Base-by-base conservation (phyloP, 768 basidiomycete species). In the Tylopilus subfusipes region DNA sequence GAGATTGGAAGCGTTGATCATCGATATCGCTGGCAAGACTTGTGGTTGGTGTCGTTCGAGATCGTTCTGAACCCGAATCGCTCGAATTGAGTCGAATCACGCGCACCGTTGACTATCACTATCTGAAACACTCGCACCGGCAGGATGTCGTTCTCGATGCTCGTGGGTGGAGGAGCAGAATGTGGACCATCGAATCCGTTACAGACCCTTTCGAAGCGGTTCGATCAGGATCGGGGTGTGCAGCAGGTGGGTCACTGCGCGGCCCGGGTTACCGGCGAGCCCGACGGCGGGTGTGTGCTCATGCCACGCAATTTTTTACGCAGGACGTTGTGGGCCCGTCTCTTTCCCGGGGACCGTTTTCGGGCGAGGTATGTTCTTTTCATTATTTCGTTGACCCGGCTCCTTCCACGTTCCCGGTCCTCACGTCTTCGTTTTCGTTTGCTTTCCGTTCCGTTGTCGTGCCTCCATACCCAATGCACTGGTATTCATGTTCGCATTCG, bases 151-250 rank as follows among this genome's bases (percentile, higher is more conserved):
- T 76, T 94, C 27, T 86, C 90, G 46, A 80, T 90, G 78, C 85
- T 95, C 19, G 79, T 85, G 21, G 82, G 80, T 43, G 68, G 68
- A 25, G 67, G 68, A 1, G 84, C 89, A 2, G 90, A 93, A 42
- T 96, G 93, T 60, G 93, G 93, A 1, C 92, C 93, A 7, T 81
- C 82, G 1, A 96, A 93, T 68, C 84, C 91, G 12, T 71, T 96
- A 18, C 89, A 91, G 64, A 82, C 79, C 16, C 81, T 96, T 6
- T 79, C 88, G 0, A 94, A 93, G 65, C 78, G 81, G 42, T 86
- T 93, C 57, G 89, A 90, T 59, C 78, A 81, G 42, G 92, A 94
- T 67, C 78, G 89, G 62, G 89, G 88, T 10, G 64, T 82, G 2
- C 88, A 90, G 68, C 90, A 91, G 76, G 90, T 92, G 63, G 22